Conservation (phyloP, 148 eudicot species). For the Rhododendron mucronatum region DNA sequence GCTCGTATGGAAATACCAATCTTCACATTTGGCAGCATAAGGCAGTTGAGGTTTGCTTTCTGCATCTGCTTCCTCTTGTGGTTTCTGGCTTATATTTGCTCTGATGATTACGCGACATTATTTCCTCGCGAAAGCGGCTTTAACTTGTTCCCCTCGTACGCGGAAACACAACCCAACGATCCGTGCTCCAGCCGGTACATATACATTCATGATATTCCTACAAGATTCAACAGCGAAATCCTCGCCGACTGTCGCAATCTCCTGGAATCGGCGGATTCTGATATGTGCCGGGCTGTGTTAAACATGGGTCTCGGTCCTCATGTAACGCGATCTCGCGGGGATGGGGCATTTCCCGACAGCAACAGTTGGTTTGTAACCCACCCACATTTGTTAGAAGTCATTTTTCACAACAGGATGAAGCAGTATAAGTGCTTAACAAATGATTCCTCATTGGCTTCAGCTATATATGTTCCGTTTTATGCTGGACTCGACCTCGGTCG, state of each 20-base stretch:
- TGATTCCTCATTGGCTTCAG: constrained; percentile 29
- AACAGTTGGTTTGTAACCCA: constrained; percentile 42
- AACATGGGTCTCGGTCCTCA: constrained; percentile 42
- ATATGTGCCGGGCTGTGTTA: constrained; percentile 35
- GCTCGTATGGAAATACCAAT: background rate
- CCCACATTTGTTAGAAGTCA: constrained; percentile 43
- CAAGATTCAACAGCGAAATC: constrained; percentile 20
- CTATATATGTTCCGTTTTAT: constrained; percentile 40
- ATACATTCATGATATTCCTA: constrained; percentile 36
- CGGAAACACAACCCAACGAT: background rate
- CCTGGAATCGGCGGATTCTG: constrained; percentile 23
- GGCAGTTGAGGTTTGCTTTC: background rate
- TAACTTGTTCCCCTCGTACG: background rate
- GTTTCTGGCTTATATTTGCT: background rate
- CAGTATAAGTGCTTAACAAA: constrained; percentile 38
- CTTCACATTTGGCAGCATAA: background rate
- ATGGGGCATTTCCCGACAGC: constrained; percentile 25
- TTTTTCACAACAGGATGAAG: constrained; percentile 46
- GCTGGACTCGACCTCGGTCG: constrained; percentile 37
- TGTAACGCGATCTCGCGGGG: constrained; percentile 8
- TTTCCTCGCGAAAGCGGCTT: constrained; percentile 1
- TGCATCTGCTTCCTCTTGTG: background rate
- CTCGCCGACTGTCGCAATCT: constrained; percentile 17
- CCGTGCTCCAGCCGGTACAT: constrained; percentile 31
- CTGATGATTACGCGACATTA: background rate